Base-by-base conservation (phyloP, 2,329 filamentous ascomycete species). In the Fusarium circinatum region DNA sequence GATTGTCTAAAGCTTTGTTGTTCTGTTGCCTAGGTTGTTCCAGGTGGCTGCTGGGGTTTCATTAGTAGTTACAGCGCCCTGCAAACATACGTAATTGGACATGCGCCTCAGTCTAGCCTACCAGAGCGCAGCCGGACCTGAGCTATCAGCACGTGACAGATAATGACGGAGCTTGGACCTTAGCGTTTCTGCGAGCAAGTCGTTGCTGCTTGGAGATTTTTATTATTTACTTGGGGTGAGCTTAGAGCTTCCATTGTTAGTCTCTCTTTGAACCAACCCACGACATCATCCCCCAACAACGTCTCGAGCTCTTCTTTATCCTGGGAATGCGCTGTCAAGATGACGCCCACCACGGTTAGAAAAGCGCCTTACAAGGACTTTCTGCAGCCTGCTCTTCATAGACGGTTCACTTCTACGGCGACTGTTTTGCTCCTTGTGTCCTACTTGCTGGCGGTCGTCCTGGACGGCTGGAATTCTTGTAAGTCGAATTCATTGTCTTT, bases 351-450 rank as follows among this genome's bases (percentile, higher is more conserved):
- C 79, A 85, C 83, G 80, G 87, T 85, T 84, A 90, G 86, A 87
- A 89, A 82, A 79, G 84, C 86, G 78, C 86, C 88, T 55, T 97
- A 98, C 84, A 93, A 94, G 86, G 94, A 98, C 85, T 97, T 97
- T 82, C 85, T 98, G 76, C 97, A 96, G 70, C 95, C 96, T 56
- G 92, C 93, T 59, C 86, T 98, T 73, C 96, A 98, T 83, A 89
- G 93, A 78, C 90, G 95, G 78, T 98, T 98, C 83, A 92, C 93
- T 55, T 91, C 91, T 72, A 94, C 94, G 18, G 92, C 93, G 54
- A 87, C 89, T 20, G 85, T 94, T 71, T 86, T 95, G 20, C 84
- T 96, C 15, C 83, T 87, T 54, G 86, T 94, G 63, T 94, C 94
- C 79, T 97, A 96, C 81, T 62, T 89, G 42, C 89, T 94, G 79